Base-by-base conservation (phyloP, 352 stramenopile genomes). In the Pythium utonaiense region DNA sequence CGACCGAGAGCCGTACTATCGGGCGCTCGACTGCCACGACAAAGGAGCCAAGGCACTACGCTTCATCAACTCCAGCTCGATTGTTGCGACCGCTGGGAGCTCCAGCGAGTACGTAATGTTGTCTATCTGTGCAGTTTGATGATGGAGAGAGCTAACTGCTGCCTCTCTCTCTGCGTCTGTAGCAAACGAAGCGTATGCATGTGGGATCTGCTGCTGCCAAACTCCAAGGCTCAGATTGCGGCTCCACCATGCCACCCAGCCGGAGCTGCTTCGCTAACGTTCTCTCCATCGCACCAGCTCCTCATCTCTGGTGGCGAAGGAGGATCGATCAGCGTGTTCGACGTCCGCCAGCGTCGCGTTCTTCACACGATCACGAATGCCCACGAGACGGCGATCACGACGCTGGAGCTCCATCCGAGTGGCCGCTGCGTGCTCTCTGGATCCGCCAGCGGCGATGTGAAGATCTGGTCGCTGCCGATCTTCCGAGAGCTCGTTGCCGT, bases 381-480 rank as follows among this genome's bases (percentile, higher is more conserved):
- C 3, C 86, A 96, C 44, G 85, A 96, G 62, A 93, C 84, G 7
- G 73, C 82, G 7, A 90, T 96, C 70, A 94, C 84, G 58, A 91
- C 78, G 38, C 67, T 96, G 8, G 82, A 77, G 44, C 41, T 94
- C 36, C 86, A 96, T 30, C 83, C 86, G 22, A 86, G 78, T 28
- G 82, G 84, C 5, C 71, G 85, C n/a, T 96, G 83, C 40, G 69
- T 96, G 48, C 72, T 96, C 8, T 94, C 86, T 16, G 86, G 86
- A 7, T 94, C 86, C 1, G 81, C 86, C 24, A 83, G 80, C 19
- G 86, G 86, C 6, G 86, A 94, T 52, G 73, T 96, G 44, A 96
- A 96, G 73, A 93, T 95, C 50, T 95, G 86, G 86, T 90, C 86
- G 14, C 62, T 95, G 24, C 84, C 86, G 12, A 84, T 93, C 41